These are phyloP conservation scores for Tylopilus rubrobrunneus DNA, from an alignment of 768 basidiomycete species.

Conservation along the genomic window DNA sequence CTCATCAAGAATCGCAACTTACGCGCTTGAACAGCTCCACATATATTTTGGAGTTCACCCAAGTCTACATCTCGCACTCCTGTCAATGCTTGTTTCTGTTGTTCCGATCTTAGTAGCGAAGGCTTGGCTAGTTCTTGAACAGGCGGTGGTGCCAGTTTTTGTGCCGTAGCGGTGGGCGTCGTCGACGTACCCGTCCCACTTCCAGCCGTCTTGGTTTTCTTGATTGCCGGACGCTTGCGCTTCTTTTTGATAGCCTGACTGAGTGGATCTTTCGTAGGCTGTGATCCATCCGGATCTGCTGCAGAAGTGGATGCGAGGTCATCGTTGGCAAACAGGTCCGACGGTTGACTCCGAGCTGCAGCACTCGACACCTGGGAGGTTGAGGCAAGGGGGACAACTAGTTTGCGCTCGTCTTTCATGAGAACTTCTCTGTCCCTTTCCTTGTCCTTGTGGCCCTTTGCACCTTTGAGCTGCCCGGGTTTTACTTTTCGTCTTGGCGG, in stretches of 20 bases:
- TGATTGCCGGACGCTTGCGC: constrained; percentile 64
- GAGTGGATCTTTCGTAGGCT: constrained; percentile 16
- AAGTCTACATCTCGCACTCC: constrained; percentile 60
- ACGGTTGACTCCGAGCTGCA: constrained; percentile 31
- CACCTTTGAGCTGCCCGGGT: constrained; percentile 10
- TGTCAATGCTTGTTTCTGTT: constrained; percentile 39
- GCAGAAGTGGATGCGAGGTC: constrained; percentile 10
- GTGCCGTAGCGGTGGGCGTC: constrained; percentile 22
- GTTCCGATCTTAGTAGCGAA: constrained; percentile 24
- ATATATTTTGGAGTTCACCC: constrained; percentile 58
- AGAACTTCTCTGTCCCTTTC: constrained; percentile 33
- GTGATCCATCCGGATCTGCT: constrained; percentile 16
- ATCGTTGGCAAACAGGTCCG: constrained; percentile 31
- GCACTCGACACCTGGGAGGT: constrained; percentile 28
- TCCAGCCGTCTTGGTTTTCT: constrained; percentile 50
- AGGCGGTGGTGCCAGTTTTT: constrained; percentile 15
- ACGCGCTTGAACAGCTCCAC: constrained; percentile 60
- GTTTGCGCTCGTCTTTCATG: constrained; percentile 42
- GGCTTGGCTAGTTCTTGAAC: constrained; percentile 27
- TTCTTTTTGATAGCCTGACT: constrained; percentile 44
- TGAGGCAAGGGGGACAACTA: constrained; percentile 11
- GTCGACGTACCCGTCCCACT: constrained; percentile 22
- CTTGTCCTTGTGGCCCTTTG: constrained; percentile 34
- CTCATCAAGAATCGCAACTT: constrained; percentile 14
- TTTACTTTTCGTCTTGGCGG: constrained; percentile 27